Conservation (phyloP, 441 rosid genomes). For the Raphanus hybrid region DNA sequence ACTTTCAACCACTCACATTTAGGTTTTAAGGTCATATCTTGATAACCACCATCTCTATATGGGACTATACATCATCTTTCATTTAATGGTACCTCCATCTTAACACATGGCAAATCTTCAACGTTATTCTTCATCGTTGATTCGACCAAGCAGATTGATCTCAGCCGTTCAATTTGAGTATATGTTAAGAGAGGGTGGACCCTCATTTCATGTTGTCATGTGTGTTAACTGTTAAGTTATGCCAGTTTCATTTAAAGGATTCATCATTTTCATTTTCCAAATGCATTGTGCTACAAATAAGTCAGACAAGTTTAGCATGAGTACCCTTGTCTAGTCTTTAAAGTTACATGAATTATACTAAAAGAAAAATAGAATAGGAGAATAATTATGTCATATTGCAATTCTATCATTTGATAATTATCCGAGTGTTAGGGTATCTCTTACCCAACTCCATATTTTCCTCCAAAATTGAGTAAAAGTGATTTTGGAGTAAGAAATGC, state of each 20-base stretch:
- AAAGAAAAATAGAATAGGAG: background rate
- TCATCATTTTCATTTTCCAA: constrained; percentile 5
- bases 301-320: constrained; percentile 24
- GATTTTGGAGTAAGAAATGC: too few relatives aligned
- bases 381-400: background rate
- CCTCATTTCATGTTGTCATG: constrained; percentile 22
- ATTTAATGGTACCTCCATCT: constrained; percentile 32
- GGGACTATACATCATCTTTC: constrained; percentile 3
- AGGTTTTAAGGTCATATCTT: constrained; percentile 22
- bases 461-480: too few relatives aligned
- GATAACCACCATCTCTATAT: too few relatives aligned
- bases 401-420: constrained; percentile 6
- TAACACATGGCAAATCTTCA: constrained; percentile 28
- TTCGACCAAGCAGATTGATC: background rate
- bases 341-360: background rate
- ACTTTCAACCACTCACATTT: constrained; percentile 34
- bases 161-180: constrained; percentile 19
- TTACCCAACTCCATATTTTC: too few relatives aligned
- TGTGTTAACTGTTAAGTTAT: constrained; percentile 2
- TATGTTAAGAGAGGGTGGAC: constrained; percentile 14
- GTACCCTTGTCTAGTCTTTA: background rate
- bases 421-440: background rate
- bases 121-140: constrained; percentile 21
- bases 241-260: constrained; percentile 18
- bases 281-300: constrained; percentile 21